These are phyloP conservation scores for Blepharisma stoltei DNA, from an alignment of 73 alveolate species.

Conservation along the genomic window DNA sequence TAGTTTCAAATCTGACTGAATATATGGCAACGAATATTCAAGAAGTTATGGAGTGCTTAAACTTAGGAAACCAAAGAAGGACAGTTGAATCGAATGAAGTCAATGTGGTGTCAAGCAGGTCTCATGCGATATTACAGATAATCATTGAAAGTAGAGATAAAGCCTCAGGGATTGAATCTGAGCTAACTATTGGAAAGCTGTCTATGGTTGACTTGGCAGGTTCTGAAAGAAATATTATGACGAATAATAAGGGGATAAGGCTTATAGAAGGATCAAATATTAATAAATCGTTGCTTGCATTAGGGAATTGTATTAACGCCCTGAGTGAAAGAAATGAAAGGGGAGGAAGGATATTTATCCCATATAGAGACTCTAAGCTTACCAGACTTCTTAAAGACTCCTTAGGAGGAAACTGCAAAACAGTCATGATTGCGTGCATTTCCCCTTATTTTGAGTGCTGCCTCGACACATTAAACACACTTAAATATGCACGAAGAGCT, in stretches of 20 bases:
- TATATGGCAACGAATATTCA: conserved; percentile 67
- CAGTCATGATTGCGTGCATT: conserved; percentile 97
- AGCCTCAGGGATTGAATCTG: conserved; percentile 84
- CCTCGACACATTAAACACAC: conserved; percentile 97
- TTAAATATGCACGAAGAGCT: conserved; percentile 98
- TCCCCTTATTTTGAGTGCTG: conserved; percentile 76
- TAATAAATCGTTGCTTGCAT: conserved; percentile 89
- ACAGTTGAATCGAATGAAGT: conserved; percentile 81
- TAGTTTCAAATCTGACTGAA: conserved; percentile 87
- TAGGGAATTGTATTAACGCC: conserved; percentile 98
- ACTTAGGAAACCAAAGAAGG: conserved; percentile 59
- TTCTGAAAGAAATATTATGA: conserved; percentile 91
- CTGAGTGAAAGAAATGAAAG: conserved; percentile 82
- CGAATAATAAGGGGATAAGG: conserved; percentile 94
- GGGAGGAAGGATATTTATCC: conserved; percentile 71
- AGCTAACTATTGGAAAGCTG: conserved; percentile 83
- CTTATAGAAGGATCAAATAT: conserved; percentile 99
- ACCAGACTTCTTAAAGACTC: conserved; percentile 96
- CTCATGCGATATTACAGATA: conserved; percentile 79
- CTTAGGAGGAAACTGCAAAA: conserved; percentile 97
- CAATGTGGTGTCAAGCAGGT: conserved; percentile 67
- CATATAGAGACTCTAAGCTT: conserved; percentile 96
- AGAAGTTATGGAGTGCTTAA: conserved; percentile 52
- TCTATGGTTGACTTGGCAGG: conserved; percentile 97
- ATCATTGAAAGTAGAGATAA: conserved; percentile 49